phyloP scores from a whole-genome alignment of 345 rosid species.

The Sisymbrium irio region DNA sequence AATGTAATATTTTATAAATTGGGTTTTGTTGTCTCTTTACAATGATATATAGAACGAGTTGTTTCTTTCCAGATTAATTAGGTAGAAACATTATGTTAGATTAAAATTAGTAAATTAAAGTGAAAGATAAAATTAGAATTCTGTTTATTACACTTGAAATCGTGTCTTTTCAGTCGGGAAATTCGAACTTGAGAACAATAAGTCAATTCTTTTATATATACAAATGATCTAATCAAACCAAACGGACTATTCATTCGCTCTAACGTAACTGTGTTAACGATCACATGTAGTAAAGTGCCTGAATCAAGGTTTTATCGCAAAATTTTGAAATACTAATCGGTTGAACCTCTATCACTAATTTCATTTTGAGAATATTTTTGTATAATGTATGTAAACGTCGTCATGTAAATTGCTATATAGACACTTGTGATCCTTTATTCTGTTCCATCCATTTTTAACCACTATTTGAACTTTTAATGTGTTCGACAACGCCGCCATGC shows the following conservation, averaged over 20 bases:
- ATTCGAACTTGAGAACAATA: neutral
- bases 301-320: neutral
- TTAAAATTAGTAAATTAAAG: neutral
- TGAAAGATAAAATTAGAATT: neutral
- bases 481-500: slow-evolving; percentile 34
- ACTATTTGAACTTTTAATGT: neutral
- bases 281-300: neutral
- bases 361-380: neutral
- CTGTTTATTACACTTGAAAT: neutral
- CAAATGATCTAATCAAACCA: neutral
- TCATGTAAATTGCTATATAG: slow-evolving; percentile 5
- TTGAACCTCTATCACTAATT: neutral
- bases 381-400: neutral
- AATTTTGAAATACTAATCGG: neutral
- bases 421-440: slow-evolving; percentile 8
- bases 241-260: neutral
- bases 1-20: neutral
- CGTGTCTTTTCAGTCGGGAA: neutral
- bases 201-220: neutral
- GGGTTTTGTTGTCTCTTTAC: neutral
- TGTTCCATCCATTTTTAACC: neutral
- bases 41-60: neutral
- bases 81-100: neutral
- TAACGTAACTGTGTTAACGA: neutral
- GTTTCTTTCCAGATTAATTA: neutral